A percentile compares a stretch with the other conserved stretches of the same genome.
Conservation (phyloP, 805 yeast genomes). For the Candida loeiensis region DNA sequence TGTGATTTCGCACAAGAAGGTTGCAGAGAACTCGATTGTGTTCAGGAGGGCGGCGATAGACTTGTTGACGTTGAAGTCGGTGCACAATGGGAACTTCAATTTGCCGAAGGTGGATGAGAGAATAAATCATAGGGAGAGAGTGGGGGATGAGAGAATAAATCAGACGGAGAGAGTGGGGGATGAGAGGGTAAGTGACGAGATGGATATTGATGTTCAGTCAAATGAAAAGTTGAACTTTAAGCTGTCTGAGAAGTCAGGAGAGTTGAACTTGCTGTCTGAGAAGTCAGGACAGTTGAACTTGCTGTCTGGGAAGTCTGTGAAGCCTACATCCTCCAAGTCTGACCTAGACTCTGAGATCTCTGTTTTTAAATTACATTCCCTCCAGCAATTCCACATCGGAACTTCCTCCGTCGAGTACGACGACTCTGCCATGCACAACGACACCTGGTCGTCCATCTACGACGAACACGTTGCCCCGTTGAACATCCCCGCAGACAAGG, state of each 20-base stretch:
- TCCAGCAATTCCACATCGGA: conserved; percentile 27
- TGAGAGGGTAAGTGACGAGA: too few species aligned
- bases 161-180: too few species aligned
- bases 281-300: too few species aligned
- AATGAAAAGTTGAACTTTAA: too few species aligned
- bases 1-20: conserved; percentile 66
- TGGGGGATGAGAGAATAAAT: too few species aligned
- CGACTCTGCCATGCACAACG: conserved; percentile 15
- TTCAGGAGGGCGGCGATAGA: conserved; percentile 53
- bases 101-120: conserved; percentile 24
- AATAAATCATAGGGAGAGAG: background rate
- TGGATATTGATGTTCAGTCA: too few species aligned
- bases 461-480: conserved; percentile 26
- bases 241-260: too few species aligned
- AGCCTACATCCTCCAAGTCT: too few species aligned
- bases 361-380: conserved; percentile 31
- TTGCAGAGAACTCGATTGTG: conserved; percentile 59
- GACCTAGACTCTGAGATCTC: too few species aligned
- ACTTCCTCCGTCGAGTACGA: conserved; percentile 22
- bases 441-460: conserved; percentile 28
- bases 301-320: too few species aligned
- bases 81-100: conserved; percentile 45
- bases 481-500: conserved; percentile 15
- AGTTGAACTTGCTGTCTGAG: too few species aligned
- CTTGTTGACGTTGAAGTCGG: conserved; percentile 53